These are phyloP conservation scores for Pichiaceae sp. DNA, from an alignment of 1,139 yeast genomes.

Conservation along the genomic window DNA sequence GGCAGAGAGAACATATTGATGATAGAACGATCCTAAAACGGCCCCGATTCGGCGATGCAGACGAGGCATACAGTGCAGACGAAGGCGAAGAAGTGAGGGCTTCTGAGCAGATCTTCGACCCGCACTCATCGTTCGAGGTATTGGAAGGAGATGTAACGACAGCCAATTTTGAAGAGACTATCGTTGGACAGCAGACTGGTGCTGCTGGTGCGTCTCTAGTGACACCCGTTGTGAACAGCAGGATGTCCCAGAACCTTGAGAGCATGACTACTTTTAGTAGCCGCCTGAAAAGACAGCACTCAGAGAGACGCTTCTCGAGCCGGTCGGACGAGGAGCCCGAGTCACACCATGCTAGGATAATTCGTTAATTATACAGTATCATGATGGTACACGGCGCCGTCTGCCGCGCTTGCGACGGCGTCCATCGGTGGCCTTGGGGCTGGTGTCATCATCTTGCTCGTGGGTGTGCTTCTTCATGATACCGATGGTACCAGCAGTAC, in stretches of 20 bases:
- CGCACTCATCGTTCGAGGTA: background rate
- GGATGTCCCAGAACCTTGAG: conserved; percentile 10
- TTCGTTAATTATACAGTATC: conserved; percentile 6
- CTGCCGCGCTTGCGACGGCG: background rate
- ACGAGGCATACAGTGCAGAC: background rate
- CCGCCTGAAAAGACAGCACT: background rate
- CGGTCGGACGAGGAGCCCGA: conserved; percentile 14
- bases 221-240: conserved; percentile 17
- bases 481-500: no score
- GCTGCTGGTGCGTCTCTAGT: conserved; percentile 8
- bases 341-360: conserved; percentile 15
- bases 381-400: no score
- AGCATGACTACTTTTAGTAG: conserved; percentile 2
- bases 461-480: no score
- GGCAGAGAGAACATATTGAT: conserved; percentile 11
- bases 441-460: background rate
- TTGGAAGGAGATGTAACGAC: conserved; percentile 2
- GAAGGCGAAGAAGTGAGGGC: background rate
- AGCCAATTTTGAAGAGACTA: conserved; percentile 4
- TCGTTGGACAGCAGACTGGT: conserved; percentile 1
- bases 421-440: background rate
- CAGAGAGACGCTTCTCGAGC: conserved; percentile 7
- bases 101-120: background rate
- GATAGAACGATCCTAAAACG: conserved; percentile 17
- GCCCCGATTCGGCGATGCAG: conserved; percentile 5